Base-by-base conservation (phyloP, 768 basidiomycete genomes). In the Psilocybe cubensis region DNA sequence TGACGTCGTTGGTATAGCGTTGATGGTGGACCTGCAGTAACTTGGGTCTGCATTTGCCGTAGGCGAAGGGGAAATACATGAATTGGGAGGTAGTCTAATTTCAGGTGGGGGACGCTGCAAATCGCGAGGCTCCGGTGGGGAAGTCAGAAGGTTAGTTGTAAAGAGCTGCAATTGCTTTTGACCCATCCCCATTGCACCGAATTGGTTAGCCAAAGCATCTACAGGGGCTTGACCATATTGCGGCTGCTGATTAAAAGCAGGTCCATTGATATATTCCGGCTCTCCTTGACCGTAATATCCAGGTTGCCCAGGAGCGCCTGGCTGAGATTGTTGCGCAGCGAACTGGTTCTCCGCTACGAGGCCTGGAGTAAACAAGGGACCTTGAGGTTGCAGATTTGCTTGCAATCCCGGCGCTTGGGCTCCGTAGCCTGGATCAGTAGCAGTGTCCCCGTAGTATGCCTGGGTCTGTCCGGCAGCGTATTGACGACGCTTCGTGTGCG, bases 381-480 rank as follows among this genome's bases (percentile, higher is more conserved):
- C 77, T 18, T 75, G 75, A 12, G 68, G 68, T 48, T 72, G 82
- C 31, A 73, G 67, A 14, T 38, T 38, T 11, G 35, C 35, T 54
- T 74, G 79, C 10, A 76, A 70, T 17, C 68, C 79, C 25, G 73
- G 70, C 24, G 63, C 73, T 68, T 63, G 74, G 67, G 54, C 64
- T 14, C 59, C 68, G 62, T 82, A 83, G 25, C 69, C 65, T 10
- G 84, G 79, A 47, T 84, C 84, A 31, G 73, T 62, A 3, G 74
- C 75, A 24, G 79, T 79, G 11, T 73, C 70, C 10, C 86, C 84
- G 63, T 93, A 93, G 70, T 95, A 95, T 2, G 84, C 93, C 67
- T 94, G 92, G 1, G 94, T 94, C 73, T 97, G 95, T 10, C 92
- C 95, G 3, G 92, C 87, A 47, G 96, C 96, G 70, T 98, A 98